These are phyloP conservation scores for Hypericum perforatum DNA, from an alignment of 345 rosid genomes.

Conservation along the genomic window DNA sequence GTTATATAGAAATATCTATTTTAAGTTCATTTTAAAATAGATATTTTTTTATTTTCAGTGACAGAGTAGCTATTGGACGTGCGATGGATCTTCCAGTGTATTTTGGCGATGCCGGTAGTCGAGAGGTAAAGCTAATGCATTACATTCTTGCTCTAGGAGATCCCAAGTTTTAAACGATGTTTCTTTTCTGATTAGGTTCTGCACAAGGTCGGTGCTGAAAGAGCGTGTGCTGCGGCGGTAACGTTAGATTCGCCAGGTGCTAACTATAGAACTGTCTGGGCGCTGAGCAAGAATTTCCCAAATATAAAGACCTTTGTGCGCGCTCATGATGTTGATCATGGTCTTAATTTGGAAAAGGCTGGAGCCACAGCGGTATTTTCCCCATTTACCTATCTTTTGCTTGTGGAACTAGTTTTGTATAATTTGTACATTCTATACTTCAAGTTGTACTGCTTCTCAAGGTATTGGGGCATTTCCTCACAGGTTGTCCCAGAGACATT, in stretches of 20 bases:
- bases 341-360: constrained; percentile 90
- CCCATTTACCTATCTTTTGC: constrained; percentile 9
- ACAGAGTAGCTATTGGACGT: constrained; percentile 89
- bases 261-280: constrained; percentile 98
- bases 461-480: constrained; percentile 9
- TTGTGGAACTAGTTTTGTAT: too few species aligned
- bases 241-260: constrained; percentile 96
- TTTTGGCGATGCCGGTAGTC: constrained; percentile 97
- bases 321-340: constrained; percentile 95
- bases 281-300: constrained; percentile 90
- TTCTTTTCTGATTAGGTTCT: constrained; percentile 50
- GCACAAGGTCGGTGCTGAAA: constrained; percentile 90
- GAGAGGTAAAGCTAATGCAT: constrained; percentile 56
- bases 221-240: constrained; percentile 96
- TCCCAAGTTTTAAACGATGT: constrained; percentile 14
- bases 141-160: constrained; percentile 4
- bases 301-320: constrained; percentile 94
- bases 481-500: constrained; percentile 99
- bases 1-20: too few species aligned
- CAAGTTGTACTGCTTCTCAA: not conserved
- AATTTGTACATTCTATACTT: too few species aligned
- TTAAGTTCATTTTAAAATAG: too few species aligned
- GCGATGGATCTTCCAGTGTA: constrained; percentile 94
- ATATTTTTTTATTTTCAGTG: constrained; percentile 40
- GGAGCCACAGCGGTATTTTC: constrained; percentile 88